Conservation (phyloP, 1,139 yeast species). For the Candida mesenterica region DNA sequence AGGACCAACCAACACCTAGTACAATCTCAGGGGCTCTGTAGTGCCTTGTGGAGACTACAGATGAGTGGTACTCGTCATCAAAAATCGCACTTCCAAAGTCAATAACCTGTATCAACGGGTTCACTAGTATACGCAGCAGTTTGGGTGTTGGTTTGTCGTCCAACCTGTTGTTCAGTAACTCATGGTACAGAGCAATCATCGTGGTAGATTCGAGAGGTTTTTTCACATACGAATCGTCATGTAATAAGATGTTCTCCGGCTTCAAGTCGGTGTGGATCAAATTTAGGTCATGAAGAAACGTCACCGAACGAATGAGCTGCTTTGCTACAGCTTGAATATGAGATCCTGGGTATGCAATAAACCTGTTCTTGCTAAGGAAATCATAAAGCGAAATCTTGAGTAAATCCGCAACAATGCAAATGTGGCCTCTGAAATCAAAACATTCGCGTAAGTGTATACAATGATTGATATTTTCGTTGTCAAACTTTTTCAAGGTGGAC, state of each 20-base stretch:
- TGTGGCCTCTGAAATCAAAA: slow-evolving; percentile 90
- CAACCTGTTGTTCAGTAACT: slow-evolving; percentile 19
- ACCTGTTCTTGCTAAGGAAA: slow-evolving; percentile 73
- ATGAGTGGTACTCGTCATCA: slow-evolving; percentile 89
- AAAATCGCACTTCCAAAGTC: slow-evolving; percentile 97
- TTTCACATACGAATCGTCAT: slow-evolving; percentile 51
- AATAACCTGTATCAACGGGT: slow-evolving; percentile 83
- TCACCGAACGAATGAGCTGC: slow-evolving; percentile 82
- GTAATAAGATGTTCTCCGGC: slow-evolving; percentile 88
- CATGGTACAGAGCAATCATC: slow-evolving; percentile 30
- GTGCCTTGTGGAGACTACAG: slow-evolving; percentile 91
- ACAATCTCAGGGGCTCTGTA: slow-evolving; percentile 97
- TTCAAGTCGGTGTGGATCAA: slow-evolving; percentile 92
- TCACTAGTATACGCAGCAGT: slow-evolving; percentile 54
- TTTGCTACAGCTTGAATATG: slow-evolving; percentile 89
- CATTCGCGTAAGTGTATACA: slow-evolving; percentile 83
- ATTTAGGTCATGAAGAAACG: slow-evolving; percentile 84
- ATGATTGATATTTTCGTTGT: slow-evolving; percentile 64
- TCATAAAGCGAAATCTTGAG: slow-evolving; percentile 85
- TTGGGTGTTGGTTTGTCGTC: slow-evolving; percentile 25
- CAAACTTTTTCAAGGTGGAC: slow-evolving; percentile 76
- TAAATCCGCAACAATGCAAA: slow-evolving; percentile 88
- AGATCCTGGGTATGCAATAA: slow-evolving; percentile 73
- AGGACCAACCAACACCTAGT: slow-evolving; percentile 88
- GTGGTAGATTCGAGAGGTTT: slow-evolving; percentile 37